Conservation (phyloP, 73 alveolate species). For the Paramecium tetraurelia region DNA sequence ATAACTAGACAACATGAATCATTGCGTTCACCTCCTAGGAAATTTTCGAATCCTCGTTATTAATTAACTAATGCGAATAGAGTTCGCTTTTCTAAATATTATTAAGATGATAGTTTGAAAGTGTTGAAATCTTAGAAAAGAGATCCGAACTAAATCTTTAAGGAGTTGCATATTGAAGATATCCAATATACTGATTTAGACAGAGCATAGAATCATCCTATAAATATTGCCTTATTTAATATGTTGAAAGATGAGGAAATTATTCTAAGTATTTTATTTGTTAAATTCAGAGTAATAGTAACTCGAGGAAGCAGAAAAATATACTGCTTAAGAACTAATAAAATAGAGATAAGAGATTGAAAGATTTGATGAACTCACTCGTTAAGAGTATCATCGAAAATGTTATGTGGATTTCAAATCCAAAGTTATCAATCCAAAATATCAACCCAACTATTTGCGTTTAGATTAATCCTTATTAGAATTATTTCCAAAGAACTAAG, state of each 20-base stretch:
- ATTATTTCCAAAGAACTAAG: neutral
- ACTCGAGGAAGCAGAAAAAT: neutral
- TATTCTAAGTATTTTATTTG: neutral
- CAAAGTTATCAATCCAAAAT: neutral
- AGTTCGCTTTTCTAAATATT: neutral
- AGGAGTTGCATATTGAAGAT: neutral
- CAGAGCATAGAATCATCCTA: neutral
- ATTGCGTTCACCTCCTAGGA: neutral
- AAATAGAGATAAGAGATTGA: neutral
- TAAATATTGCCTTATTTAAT: neutral
- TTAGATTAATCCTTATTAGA: neutral
- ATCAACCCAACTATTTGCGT: neutral
- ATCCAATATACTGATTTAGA: conserved; percentile 9
- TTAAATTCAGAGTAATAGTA: neutral
- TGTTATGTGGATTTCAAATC: neutral
- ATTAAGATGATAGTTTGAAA: conserved; percentile 4
- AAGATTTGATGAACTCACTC: neutral
- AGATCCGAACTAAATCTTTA: neutral
- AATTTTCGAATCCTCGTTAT: neutral
- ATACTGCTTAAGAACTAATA: neutral
- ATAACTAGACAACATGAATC: neutral
- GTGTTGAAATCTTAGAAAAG: neutral
- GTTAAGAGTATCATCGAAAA: neutral
- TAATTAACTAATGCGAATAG: neutral
- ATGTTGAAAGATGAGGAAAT: conserved; percentile 11